Evolutionary conservation across 805 yeast species (phyloP), one percentile per base, ranked within the genome.

Genomic region (Nakazawaea wyomingensis): DNA sequence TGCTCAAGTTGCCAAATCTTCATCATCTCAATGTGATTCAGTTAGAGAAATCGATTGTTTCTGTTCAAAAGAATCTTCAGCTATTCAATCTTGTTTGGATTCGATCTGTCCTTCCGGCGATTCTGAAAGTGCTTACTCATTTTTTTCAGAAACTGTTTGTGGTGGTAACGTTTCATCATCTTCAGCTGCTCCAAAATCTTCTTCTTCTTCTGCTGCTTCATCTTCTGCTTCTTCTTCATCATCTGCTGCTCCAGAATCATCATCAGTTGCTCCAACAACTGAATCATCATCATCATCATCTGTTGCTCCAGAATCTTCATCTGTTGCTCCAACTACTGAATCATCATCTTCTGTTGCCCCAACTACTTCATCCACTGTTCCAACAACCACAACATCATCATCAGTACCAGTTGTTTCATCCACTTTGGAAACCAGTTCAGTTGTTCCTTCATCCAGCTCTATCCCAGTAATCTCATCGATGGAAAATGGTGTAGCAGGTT

Each of bases 1-100:
- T 76, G 91, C 85, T 46, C 74, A 87, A 45, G 72, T 77, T 55
- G 90, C 84, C 44, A 69, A 74, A 49, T 74, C 74, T 60, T 48
- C 53, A 5, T 71, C 80, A 13, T 63, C 76, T 33, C 47, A 66
- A 37, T 85, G 93, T 64, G 52, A 66, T 46, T 68, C 80, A 45
- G 61, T 87, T 61, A 76, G 75, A 61, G 78, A 84, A 56, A 68
- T 86, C 51, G 54, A 66, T 34, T 88, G 96, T 71, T 65, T 85
- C 54, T 85, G 95, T 65, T 61, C 72, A 34, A 68, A 69, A 43
- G 78, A 84, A 54, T 64, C 73, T 50, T 46, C 64, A 47, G 65
- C 73, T 33, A 65, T 88, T 53, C 64, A 77, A 56, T 48, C 66
- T 41, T 89, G 96, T 70, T 70, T 89, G 64, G 65, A 72, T 44